phyloP scores from a whole-genome alignment of 768 basidiomycete genomes.

The Hemileccinum impolitum region DNA sequence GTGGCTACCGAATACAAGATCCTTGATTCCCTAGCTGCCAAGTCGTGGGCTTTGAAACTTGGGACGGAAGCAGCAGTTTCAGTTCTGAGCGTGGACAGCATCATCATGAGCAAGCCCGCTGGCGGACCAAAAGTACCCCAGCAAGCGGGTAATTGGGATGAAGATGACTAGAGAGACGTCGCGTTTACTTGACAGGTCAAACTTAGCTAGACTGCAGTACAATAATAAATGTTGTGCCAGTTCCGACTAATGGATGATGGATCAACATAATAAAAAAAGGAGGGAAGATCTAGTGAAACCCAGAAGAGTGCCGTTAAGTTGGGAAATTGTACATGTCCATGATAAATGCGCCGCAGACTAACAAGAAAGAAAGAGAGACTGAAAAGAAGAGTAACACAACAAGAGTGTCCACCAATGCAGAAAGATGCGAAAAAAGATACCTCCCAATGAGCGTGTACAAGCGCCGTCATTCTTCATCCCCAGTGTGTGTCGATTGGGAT shows the following conservation, averaged over 20 bases:
- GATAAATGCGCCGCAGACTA: slow-evolving; percentile 27
- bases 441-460: slow-evolving; percentile 9
- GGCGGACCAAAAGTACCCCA: slow-evolving; percentile 87
- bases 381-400: slow-evolving; percentile 21
- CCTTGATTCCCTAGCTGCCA: slow-evolving; percentile 84
- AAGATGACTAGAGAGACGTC: slow-evolving; percentile 44
- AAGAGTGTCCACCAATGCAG: slow-evolving; percentile 18
- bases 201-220: slow-evolving; percentile 24
- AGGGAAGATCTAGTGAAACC: slow-evolving; percentile 5
- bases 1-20: slow-evolving; percentile 60
- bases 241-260: slow-evolving; percentile 17
- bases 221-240: slow-evolving; percentile 25
- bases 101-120: slow-evolving; percentile 95
- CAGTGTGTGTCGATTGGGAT: slow-evolving; percentile 23
- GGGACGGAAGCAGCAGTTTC: slow-evolving; percentile 90
- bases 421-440: slow-evolving; percentile 10
- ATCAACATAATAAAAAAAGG: slow-evolving; percentile 9
- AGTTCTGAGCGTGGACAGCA: slow-evolving; percentile 93
- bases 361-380: background rate
- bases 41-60: slow-evolving; percentile 86
- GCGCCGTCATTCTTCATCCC: slow-evolving; percentile 19
- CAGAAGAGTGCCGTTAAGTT: slow-evolving; percentile 7
- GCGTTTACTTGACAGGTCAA: slow-evolving; percentile 5
- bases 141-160: slow-evolving; percentile 85
- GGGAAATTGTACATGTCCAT: slow-evolving; percentile 31